Conservation (phyloP, 495 filamentous ascomycete genomes). For the Lentithecium fluviatile region DNA sequence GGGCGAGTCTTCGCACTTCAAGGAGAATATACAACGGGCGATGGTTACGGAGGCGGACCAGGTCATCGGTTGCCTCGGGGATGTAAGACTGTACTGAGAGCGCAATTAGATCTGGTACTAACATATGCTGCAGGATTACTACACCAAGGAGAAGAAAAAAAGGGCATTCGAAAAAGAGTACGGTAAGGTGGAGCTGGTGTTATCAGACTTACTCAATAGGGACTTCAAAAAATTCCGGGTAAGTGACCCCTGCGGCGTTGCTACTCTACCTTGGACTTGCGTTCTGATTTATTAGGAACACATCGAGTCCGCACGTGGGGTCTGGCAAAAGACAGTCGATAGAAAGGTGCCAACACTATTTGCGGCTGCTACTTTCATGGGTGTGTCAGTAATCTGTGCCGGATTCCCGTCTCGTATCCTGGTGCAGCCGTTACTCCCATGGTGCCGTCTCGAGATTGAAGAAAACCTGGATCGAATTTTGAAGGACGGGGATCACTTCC, state of each 20-base stretch:
- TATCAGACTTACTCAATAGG: not conserved
- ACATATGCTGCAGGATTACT: not conserved
- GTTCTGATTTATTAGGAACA: not conserved
- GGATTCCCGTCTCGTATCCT: not conserved
- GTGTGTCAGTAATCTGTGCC: not conserved
- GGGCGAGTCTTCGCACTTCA: too few species aligned
- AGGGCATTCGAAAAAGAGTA: not conserved
- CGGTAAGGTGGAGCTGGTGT: not conserved
- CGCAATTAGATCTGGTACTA: too few species aligned
- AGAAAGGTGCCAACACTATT: not conserved
- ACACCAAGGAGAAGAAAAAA: not conserved
- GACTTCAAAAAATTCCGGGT: not conserved
- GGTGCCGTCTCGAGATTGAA: not conserved
- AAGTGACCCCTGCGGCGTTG: not conserved
- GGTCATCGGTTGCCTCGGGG: too few species aligned
- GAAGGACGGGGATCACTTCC: not conserved
- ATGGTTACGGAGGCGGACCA: too few species aligned
- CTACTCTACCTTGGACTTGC: too few species aligned
- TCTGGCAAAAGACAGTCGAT: not conserved
- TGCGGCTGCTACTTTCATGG: not conserved
- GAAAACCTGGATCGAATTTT: not conserved
- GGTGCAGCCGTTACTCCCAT: not conserved
- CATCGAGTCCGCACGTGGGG: not conserved
- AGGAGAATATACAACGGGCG: too few species aligned
- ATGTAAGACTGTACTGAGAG: too few species aligned